phyloP scores from a whole-genome alignment of 805 yeast species.

The Candida ulmi region DNA sequence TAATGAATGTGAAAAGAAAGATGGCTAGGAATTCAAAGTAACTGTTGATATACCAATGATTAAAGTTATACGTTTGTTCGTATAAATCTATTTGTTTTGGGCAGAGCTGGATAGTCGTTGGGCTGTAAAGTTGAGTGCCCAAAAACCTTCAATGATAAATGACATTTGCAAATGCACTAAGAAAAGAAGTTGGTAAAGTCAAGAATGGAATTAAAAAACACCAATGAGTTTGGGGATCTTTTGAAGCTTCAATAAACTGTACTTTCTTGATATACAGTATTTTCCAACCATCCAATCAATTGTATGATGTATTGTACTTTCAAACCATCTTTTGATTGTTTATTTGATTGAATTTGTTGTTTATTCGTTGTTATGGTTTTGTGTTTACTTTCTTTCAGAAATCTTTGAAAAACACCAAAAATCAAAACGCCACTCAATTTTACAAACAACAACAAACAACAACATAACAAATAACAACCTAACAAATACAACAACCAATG shows the following conservation, averaged over 20 bases:
- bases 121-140: constrained; percentile 29
- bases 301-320: too few species aligned
- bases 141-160: constrained; percentile 46
- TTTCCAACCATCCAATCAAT: too few species aligned
- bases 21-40: constrained; percentile 79
- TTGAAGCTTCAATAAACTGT: constrained; percentile 41
- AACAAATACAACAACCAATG: too few species aligned
- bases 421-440: too few species aligned
- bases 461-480: too few species aligned
- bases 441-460: too few species aligned
- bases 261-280: constrained; percentile 37
- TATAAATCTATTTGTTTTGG: constrained; percentile 61
- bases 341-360: too few species aligned
- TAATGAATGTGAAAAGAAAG: constrained; percentile 76
- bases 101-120: constrained; percentile 38
- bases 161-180: constrained; percentile 47
- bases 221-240: constrained; percentile 32
- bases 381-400: too few species aligned
- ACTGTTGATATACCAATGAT: constrained; percentile 50
- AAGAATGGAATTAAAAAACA: constrained; percentile 46
- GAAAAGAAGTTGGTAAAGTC: constrained; percentile 45
- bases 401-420: too few species aligned
- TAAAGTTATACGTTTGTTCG: constrained; percentile 39
- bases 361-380: too few species aligned
- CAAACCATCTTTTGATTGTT: too few species aligned